Evolutionary conservation across 257 asterid genomes (phyloP), one percentile per base, ranked within the genome.

Genomic region (Petunia secreta): DNA sequence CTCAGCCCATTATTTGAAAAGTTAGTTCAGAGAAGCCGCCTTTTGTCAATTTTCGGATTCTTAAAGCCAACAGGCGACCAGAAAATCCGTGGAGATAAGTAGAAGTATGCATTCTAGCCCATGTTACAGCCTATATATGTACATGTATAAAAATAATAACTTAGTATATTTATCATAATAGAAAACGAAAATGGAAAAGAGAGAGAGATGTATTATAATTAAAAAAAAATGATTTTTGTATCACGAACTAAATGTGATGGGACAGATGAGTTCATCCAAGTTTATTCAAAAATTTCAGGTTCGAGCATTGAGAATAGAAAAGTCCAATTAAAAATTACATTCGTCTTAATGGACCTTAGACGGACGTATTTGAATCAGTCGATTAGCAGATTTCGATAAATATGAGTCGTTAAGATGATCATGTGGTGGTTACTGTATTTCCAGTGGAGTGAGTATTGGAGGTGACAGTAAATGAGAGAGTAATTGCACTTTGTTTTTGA

Each of bases 31-130:
- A 5, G 40, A 78, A 65, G 60, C 63, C 10, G 60, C 66, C 81
- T 79, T 40, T 65, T 64, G 63, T 60, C 84, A 79, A 37, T 80
- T 41, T 73, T 79, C 53, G n/a, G 81, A 68, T 9, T 75, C 62
- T 62, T 66, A 63, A 75, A 16, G 13, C 15, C n/a, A n/a, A 9
- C 65, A 58, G 68, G 15, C 60, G 58, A 80, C 88, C 89, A 80
- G 84, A 68, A 89, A 78, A 85, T 83, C 88, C 75, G 88, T 80
- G 69, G 74, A 75, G 88, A 85, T 85, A 78, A 82, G 86, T 76
- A 74, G 84, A 58, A 80, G 16, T 15, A 62, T 78, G 76, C 59
- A 80, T 69, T 63, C 36, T 16, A 74, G 83, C 86, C 91, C 92
- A 87, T 86, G 50, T 81, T 87, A 48, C 69, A 52, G 34, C 10